Evolutionary conservation across 2,329 filamentous ascomycete genomes (phyloP).

Genomic region (Tolypocladium tundrense): DNA sequence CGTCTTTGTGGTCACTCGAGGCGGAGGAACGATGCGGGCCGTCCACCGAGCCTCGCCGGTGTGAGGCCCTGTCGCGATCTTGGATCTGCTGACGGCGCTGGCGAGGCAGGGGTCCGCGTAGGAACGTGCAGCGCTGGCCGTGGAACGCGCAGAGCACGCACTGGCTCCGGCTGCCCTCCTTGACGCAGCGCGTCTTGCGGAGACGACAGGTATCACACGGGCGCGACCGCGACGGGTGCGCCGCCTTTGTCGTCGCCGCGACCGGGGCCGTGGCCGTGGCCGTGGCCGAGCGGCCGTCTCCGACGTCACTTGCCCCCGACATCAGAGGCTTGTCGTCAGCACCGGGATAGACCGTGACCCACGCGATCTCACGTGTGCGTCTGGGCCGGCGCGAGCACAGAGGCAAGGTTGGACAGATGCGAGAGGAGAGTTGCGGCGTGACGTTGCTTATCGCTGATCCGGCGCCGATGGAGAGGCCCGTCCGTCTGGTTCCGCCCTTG

Average conservation of each 20-base stretch:
- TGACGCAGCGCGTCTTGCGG: slow-evolving; percentile 56
- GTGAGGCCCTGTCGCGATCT: neutral
- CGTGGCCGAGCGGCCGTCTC: neutral
- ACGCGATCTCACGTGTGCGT: neutral
- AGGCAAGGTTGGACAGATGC: neutral
- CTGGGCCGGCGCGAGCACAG: neutral
- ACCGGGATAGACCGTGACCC: neutral
- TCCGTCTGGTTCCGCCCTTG: neutral
- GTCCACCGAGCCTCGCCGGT: neutral
- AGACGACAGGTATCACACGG: slow-evolving; percentile 57
- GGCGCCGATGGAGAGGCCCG: neutral
- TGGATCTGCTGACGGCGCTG: slow-evolving; percentile 9
- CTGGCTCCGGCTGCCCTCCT: slow-evolving; percentile 45
- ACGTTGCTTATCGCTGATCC: neutral
- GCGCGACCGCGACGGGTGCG: slow-evolving; percentile 14
- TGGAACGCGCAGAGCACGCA: slow-evolving; percentile 59
- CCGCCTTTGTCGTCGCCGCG: neutral
- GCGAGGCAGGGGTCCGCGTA: slow-evolving; percentile 27
- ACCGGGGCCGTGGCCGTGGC: neutral
- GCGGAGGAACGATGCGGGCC: neutral
- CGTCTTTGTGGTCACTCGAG: neutral
- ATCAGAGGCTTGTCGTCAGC: neutral
- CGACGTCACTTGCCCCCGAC: neutral
- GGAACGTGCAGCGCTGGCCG: slow-evolving; percentile 56
- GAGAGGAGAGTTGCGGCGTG: neutral